Evolutionary conservation across 371 early-diverging fungal genomes (phyloP).

Genomic region (Actinomortierella wolfii): DNA sequence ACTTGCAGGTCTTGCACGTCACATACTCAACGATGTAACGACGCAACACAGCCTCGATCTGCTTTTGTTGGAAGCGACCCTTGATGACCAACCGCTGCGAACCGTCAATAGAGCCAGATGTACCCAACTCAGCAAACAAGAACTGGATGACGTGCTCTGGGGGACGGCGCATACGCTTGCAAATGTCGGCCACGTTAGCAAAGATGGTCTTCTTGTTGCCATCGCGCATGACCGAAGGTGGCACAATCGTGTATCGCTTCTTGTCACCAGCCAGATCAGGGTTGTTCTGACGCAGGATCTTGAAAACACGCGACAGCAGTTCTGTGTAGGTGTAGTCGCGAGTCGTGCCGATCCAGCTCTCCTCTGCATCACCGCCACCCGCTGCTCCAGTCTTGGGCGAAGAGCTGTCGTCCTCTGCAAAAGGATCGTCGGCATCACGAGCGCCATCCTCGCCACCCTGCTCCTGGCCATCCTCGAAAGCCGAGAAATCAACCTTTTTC

Average conservation of each 20-base stretch:
- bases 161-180: slow-evolving; percentile 93
- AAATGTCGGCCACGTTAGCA: slow-evolving; percentile 94
- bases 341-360: slow-evolving; percentile 87
- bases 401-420: slow-evolving; percentile 64
- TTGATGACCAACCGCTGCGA: slow-evolving; percentile 94
- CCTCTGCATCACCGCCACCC: slow-evolving; percentile 53
- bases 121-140: slow-evolving; percentile 98
- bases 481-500: slow-evolving; percentile 90
- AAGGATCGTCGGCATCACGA: slow-evolving; percentile 45
- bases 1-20: slow-evolving; percentile 99
- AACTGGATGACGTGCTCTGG: slow-evolving; percentile 98
- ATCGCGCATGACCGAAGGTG: slow-evolving; percentile 92
- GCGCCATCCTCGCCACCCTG: slow-evolving; percentile 55
- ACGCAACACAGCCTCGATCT: slow-evolving; percentile 98
- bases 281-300: slow-evolving; percentile 92
- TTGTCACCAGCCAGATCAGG: slow-evolving; percentile 93
- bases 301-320: slow-evolving; percentile 93
- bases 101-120: slow-evolving; percentile 97
- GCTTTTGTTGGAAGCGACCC: slow-evolving; percentile 99
- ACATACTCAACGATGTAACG: slow-evolving; percentile 99
- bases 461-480: slow-evolving; percentile 76
- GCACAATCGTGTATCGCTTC: slow-evolving; percentile 91
- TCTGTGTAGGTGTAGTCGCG: slow-evolving; percentile 96
- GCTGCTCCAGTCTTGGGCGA: slow-evolving; percentile 45
- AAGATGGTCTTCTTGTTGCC: slow-evolving; percentile 97